Percentiles rank a stretch among this genome's conserved stretches.
These are phyloP conservation scores for Yarrowia divulgata DNA, from an alignment of 805 yeast genomes.

Conservation along the genomic window DNA sequence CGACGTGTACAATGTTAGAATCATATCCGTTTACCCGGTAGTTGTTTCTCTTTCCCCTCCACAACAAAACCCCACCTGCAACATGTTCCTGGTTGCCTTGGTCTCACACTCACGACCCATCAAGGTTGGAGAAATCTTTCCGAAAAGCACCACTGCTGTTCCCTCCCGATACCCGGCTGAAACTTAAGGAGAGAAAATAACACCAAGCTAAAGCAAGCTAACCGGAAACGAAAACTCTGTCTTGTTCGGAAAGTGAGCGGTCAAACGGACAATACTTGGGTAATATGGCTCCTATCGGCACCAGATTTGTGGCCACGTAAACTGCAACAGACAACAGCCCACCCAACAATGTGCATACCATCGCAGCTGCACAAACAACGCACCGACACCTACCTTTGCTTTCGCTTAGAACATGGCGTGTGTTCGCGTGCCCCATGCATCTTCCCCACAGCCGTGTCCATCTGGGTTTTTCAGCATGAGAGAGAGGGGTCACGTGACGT, in stretches of 20 bases:
- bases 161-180: slow-evolving; percentile 25
- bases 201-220: slow-evolving; percentile 7
- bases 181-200: not conserved
- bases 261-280: no score
- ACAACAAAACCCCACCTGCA: slow-evolving; percentile 5
- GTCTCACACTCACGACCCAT: slow-evolving; percentile 1
- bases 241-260: not conserved
- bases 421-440: slow-evolving; percentile 14
- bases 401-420: slow-evolving; percentile 2
- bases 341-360: slow-evolving; percentile 18
- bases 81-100: slow-evolving; percentile 20
- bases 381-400: not conserved
- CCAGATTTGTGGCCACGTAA: not conserved
- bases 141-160: not conserved
- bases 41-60: not conserved
- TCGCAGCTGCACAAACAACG: slow-evolving; percentile 29
- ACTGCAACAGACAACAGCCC: not conserved
- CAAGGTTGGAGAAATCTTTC: slow-evolving; percentile 28
- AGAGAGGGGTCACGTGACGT: not conserved
- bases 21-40: not conserved
- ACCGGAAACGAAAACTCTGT: slow-evolving; percentile 4
- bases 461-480: slow-evolving; percentile 4
- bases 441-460: slow-evolving; percentile 18
- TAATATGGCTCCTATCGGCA: no score
- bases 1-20: no score